Conservation (phyloP, 805 yeast species). For the Metschnikowia sp. region DNA sequence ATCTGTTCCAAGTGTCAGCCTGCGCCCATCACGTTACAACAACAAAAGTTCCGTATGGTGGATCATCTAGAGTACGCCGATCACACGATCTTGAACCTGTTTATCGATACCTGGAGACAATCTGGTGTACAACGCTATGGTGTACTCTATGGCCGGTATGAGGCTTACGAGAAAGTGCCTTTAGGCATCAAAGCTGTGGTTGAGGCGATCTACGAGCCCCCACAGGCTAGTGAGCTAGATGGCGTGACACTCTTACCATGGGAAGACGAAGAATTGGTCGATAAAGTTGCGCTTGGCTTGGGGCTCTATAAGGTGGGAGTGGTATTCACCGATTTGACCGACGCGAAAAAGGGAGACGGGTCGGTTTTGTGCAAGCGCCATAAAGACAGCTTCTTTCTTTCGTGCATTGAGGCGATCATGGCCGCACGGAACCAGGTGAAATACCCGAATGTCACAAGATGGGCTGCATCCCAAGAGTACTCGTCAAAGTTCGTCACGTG, state of each 20-base stretch:
- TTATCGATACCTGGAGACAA: conserved; percentile 88
- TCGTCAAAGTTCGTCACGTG: conserved; percentile 94
- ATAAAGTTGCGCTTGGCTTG: conserved; percentile 50
- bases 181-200: conserved; percentile 92
- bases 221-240: conserved; percentile 82
- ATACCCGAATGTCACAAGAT: conserved; percentile 61
- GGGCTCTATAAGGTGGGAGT: conserved; percentile 77
- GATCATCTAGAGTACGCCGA: conserved; percentile 93
- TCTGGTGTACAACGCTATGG: conserved; percentile 89
- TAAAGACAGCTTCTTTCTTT: conserved; percentile 81
- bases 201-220: conserved; percentile 90
- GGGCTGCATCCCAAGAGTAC: conserved; percentile 59
- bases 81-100: conserved; percentile 68
- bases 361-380: conserved; percentile 90
- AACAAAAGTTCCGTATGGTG: conserved; percentile 90
- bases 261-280: conserved; percentile 53
- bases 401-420: conserved; percentile 82
- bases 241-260: conserved; percentile 64
- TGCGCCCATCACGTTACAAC: conserved; percentile 86
- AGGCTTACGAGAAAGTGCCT: conserved; percentile 77
- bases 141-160: conserved; percentile 77
- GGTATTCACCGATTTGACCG: conserved; percentile 85
- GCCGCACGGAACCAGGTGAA: conserved; percentile 75
- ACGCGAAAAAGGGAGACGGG: conserved; percentile 84
- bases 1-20: conserved; percentile 97